Evolutionary conservation across 1,139 yeast species (phyloP).

Genomic region (Ogataea hybrid): DNA sequence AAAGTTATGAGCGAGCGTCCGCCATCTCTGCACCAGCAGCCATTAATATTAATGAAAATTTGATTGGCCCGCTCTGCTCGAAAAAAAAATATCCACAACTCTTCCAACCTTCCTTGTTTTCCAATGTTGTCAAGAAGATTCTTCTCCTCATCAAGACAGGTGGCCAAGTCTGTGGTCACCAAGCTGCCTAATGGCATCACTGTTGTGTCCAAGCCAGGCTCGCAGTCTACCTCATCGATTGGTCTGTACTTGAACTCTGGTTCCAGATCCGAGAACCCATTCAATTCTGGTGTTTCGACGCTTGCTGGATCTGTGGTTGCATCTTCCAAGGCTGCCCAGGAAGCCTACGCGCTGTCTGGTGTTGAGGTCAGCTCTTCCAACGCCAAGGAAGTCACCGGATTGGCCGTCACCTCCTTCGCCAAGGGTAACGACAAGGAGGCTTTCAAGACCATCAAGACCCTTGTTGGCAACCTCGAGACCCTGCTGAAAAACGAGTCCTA

Average conservation of each 20-base stretch:
- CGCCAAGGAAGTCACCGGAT: slow-evolving; percentile 34
- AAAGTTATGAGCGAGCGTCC: slow-evolving; percentile 8
- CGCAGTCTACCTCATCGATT: slow-evolving; percentile 57
- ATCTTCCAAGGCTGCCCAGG: slow-evolving; percentile 34
- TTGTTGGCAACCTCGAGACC: slow-evolving; percentile 21
- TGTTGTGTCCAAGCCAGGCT: slow-evolving; percentile 65
- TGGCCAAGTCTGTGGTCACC: slow-evolving; percentile 62
- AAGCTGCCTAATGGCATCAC: slow-evolving; percentile 71
- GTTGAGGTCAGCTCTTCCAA: slow-evolving; percentile 34
- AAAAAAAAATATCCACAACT: slow-evolving; percentile 9
- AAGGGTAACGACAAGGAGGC: slow-evolving; percentile 31
- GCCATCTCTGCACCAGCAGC: slow-evolving; percentile 9
- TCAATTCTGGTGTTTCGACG: slow-evolving; percentile 76
- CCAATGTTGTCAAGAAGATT: slow-evolving; percentile 48
- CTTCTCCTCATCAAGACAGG: slow-evolving; percentile 50
- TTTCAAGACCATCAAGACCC: slow-evolving; percentile 22
- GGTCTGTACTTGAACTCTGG: slow-evolving; percentile 77
- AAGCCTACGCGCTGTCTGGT: slow-evolving; percentile 36
- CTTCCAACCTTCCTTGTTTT: slow-evolving; percentile 9
- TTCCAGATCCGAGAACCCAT: slow-evolving; percentile 73
- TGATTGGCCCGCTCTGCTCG: slow-evolving; percentile 9
- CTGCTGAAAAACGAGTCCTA: slow-evolving; percentile 24
- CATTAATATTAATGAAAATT: slow-evolving; percentile 9
- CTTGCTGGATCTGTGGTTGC: slow-evolving; percentile 54
- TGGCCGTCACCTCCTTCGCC: slow-evolving; percentile 30